Percentiles rank a stretch among this genome's conserved stretches.
Conservation (phyloP, 1,284 basidiomycete species). For the Fistulinella cinereoalba region DNA sequence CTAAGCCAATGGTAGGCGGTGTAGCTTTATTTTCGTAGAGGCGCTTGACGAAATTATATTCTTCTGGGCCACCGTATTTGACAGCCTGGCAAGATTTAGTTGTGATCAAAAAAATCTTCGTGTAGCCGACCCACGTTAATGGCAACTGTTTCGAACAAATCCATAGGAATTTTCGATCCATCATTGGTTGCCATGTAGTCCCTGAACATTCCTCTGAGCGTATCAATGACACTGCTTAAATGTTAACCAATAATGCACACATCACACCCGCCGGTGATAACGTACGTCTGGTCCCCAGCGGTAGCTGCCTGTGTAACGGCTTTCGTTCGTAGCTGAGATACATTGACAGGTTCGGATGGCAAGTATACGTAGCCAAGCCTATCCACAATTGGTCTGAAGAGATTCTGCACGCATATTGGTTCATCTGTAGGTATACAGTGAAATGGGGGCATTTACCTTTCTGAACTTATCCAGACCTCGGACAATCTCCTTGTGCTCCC, state of each 20-base stretch:
- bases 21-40: too few relatives aligned
- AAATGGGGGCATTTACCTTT: conserved; percentile 46
- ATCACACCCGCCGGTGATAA: neutral
- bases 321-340: conserved; percentile 72
- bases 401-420: too few relatives aligned
- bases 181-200: conserved; percentile 73
- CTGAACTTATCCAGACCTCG: conserved; percentile 64
- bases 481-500: conserved; percentile 71
- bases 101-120: too few relatives aligned
- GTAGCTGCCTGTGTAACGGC: conserved; percentile 70
- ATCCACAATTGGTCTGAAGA: conserved; percentile 80
- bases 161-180: conserved; percentile 76
- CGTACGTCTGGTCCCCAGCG: conserved; percentile 59
- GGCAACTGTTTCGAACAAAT: conserved; percentile 60
- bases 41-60: too few relatives aligned
- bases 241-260: conserved; percentile 1
- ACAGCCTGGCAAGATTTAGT: too few relatives aligned
- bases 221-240: conserved; percentile 60
- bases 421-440: too few relatives aligned
- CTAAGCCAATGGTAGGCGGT: too few relatives aligned
- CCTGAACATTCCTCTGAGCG: conserved; percentile 69
- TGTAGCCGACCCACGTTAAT: too few relatives aligned
- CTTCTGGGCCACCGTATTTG: too few relatives aligned
- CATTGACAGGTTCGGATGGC: conserved; percentile 68
- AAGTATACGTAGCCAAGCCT: conserved; percentile 79